A percentile compares a stretch with the other conserved stretches of the same genome.
Conservation (phyloP, 2,329 filamentous ascomycete species). For the Penicillium sp. region DNA sequence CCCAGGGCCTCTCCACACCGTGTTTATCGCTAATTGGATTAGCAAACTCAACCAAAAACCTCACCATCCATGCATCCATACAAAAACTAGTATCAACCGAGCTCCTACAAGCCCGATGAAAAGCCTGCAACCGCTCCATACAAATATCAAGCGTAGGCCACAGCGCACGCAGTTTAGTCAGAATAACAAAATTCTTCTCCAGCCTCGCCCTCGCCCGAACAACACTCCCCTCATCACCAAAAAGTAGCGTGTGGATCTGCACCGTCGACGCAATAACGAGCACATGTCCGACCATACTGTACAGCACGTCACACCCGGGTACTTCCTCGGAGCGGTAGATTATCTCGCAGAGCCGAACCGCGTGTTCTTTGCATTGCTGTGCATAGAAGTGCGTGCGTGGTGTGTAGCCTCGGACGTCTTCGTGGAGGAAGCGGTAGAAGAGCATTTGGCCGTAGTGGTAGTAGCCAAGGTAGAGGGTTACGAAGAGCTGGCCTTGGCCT, state of each 20-base stretch:
- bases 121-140: slow-evolving; percentile 41
- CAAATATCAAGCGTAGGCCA: slow-evolving; percentile 44
- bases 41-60: slow-evolving; percentile 29
- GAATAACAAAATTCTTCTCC: slow-evolving; percentile 47
- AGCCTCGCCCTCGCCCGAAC: slow-evolving; percentile 36
- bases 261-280: slow-evolving; percentile 49
- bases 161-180: slow-evolving; percentile 41
- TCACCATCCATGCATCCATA: slow-evolving; percentile 45
- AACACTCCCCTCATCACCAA: slow-evolving; percentile 40
- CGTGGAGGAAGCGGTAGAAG: slow-evolving; percentile 48
- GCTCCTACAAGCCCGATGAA: slow-evolving; percentile 43
- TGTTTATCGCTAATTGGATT: slow-evolving; percentile 11
- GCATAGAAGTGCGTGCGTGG: slow-evolving; percentile 31
- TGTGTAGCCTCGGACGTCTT: slow-evolving; percentile 20
- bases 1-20: not conserved
- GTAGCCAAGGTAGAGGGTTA: slow-evolving; percentile 48
- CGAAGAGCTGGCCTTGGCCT: slow-evolving; percentile 45
- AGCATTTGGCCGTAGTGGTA: slow-evolving; percentile 49
- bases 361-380: slow-evolving; percentile 42
- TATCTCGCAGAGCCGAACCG: slow-evolving; percentile 41
- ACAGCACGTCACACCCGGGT: slow-evolving; percentile 42
- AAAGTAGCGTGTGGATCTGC: slow-evolving; percentile 48
- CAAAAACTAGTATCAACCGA: slow-evolving; percentile 39
- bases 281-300: slow-evolving; percentile 48
- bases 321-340: slow-evolving; percentile 39